A percentile compares a stretch with the other conserved stretches of the same genome.
Evolutionary conservation across 2,329 filamentous ascomycete genomes (phyloP).

Genomic region (Penicillium hesseltinei): DNA sequence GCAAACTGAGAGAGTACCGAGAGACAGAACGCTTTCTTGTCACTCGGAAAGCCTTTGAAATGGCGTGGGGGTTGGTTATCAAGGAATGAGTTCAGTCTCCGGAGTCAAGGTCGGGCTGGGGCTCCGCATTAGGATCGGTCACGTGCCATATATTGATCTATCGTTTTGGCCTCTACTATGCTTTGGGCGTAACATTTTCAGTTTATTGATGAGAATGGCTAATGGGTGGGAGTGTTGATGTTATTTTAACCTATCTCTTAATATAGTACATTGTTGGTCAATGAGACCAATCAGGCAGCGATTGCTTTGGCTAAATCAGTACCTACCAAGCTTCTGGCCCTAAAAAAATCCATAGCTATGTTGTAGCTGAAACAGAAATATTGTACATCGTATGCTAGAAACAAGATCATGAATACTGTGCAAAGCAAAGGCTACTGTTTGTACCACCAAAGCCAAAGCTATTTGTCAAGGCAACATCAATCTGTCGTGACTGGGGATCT

Average conservation of each 20-base stretch:
- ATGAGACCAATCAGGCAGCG: not conserved
- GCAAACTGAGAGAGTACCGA: slow-evolving; percentile 7
- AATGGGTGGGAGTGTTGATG: not conserved
- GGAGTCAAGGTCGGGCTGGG: slow-evolving; percentile 24
- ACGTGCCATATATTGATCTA: slow-evolving; percentile 17
- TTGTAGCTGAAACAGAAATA: slow-evolving; percentile 3
- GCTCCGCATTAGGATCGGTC: slow-evolving; percentile 27
- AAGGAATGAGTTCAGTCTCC: slow-evolving; percentile 12
- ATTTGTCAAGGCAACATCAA: slow-evolving; percentile 80
- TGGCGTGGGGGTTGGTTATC: not conserved
- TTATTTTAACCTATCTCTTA: not conserved
- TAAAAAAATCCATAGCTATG: not conserved
- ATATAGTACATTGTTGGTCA: not conserved
- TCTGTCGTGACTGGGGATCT: slow-evolving; percentile 64
- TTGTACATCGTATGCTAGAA: slow-evolving; percentile 5
- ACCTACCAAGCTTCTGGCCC: not conserved
- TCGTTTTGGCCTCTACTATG: not conserved
- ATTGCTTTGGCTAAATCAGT: not conserved
- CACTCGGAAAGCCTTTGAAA: slow-evolving; percentile 1
- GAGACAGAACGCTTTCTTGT: slow-evolving; percentile 2
- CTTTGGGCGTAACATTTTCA: not conserved
- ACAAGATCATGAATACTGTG: slow-evolving; percentile 22
- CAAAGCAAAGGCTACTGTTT: slow-evolving; percentile 84
- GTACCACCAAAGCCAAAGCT: slow-evolving; percentile 98
- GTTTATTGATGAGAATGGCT: not conserved